Evolutionary conservation across 2,329 filamentous ascomycete genomes (phyloP).

Genomic region (Ophiostoma pallidulum): DNA sequence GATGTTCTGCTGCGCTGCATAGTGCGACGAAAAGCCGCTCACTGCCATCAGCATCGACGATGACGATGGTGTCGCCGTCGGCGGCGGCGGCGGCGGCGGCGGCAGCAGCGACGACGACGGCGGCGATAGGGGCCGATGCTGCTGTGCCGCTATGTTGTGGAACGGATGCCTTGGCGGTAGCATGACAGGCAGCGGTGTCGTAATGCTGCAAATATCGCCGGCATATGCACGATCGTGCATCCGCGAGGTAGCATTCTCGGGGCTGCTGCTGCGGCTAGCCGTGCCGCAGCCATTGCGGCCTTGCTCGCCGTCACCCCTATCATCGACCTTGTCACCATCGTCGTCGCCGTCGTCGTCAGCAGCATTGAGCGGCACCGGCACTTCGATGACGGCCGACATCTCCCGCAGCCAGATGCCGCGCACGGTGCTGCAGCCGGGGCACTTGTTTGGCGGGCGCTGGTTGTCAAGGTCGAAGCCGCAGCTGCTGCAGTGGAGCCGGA

Average conservation of each 20-base stretch:
- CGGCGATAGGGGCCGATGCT: neutral
- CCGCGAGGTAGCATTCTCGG: too few species aligned
- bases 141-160: neutral
- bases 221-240: too few species aligned
- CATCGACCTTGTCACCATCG: too few species aligned
- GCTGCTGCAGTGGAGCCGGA: constrained; percentile 9
- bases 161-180: neutral
- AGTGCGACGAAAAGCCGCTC: too few species aligned
- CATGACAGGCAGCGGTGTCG: neutral
- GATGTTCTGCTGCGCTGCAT: too few species aligned
- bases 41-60: too few species aligned
- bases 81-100: too few species aligned
- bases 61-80: too few species aligned
- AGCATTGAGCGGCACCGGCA: constrained; percentile 5
- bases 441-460: constrained; percentile 2
- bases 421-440: constrained; percentile 5
- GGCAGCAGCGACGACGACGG: neutral
- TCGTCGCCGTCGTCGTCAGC: neutral
- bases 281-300: too few species aligned
- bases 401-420: constrained; percentile 14
- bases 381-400: constrained; percentile 13
- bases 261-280: too few species aligned
- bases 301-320: too few species aligned
- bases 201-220: constrained; percentile 3
- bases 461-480: constrained; percentile 4